Conservation (phyloP, 2,329 filamentous ascomycete species). For the Calonectria hawksworthii region DNA sequence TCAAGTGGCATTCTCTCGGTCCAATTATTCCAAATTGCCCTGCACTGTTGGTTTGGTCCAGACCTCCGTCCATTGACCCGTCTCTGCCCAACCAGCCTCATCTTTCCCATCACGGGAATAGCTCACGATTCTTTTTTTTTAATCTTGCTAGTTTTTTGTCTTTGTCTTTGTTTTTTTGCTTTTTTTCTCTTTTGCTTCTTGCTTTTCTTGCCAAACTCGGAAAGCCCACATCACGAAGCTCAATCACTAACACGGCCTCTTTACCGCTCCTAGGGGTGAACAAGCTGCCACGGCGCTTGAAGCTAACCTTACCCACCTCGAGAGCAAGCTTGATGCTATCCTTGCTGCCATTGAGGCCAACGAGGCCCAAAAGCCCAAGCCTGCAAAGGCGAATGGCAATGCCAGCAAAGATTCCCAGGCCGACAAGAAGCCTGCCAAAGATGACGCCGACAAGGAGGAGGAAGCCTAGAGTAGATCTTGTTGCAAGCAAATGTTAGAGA, state of each 20-base stretch:
- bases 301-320: conserved; percentile 64
- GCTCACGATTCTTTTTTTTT: not conserved
- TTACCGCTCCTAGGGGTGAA: conserved; percentile 61
- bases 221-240: conserved; percentile 11
- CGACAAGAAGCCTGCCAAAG: conserved; percentile 19
- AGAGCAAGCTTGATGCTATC: conserved; percentile 68
- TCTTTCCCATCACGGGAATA: not conserved
- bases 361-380: conserved; percentile 11
- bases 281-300: conserved; percentile 67
- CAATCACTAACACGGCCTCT: conserved; percentile 32
- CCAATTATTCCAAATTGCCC: not conserved
- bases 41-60: not conserved
- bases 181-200: not conserved
- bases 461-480: not conserved
- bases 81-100: not conserved
- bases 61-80: conserved; percentile 5
- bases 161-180: not conserved
- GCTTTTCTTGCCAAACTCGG: not conserved
- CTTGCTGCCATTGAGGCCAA: conserved; percentile 62
- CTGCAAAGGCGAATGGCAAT: not conserved
- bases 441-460: conserved; percentile 15
- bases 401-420: not conserved
- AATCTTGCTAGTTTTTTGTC: not conserved
- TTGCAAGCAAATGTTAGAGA: not conserved
- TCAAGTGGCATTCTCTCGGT: not conserved